Evolutionary conservation across 148 eudicot genomes (phyloP).

Genomic region (Suaeda aralocaspica): DNA sequence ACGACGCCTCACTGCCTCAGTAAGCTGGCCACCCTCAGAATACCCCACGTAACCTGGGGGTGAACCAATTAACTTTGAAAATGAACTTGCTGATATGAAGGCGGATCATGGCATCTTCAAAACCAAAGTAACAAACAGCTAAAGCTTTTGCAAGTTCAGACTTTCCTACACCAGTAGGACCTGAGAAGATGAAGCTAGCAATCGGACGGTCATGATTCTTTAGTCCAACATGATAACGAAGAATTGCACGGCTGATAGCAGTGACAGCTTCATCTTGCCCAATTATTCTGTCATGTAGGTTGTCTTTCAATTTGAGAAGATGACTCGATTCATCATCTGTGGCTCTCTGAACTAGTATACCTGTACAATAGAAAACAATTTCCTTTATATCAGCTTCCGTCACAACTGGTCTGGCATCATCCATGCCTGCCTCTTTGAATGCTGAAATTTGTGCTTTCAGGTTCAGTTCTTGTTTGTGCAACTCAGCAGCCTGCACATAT

Average conservation of each 20-base stretch:
- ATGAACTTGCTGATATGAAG: conserved; percentile 89
- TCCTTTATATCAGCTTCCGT: conserved; percentile 79
- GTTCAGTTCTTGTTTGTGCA: conserved; percentile 68
- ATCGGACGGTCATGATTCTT: conserved; percentile 79
- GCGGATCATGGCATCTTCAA: conserved; percentile 78
- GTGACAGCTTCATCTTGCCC: conserved; percentile 94
- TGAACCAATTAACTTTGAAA: conserved; percentile 80
- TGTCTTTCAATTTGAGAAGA: conserved; percentile 80
- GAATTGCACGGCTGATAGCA: conserved; percentile 79
- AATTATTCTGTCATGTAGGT: conserved; percentile 67
- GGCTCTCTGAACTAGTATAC: conserved; percentile 79
- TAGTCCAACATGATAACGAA: conserved; percentile 85
- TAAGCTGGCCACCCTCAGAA: conserved; percentile 84
- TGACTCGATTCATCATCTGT: conserved; percentile 70
- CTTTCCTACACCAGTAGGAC: conserved; percentile 92
- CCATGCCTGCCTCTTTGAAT: conserved; percentile 52
- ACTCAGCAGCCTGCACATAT: conserved; percentile 61
- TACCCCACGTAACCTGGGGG: conserved; percentile 91
- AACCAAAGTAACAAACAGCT: conserved; percentile 81
- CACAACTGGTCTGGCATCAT: conserved; percentile 53
- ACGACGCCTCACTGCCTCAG: conserved; percentile 81
- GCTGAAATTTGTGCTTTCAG: conserved; percentile 61
- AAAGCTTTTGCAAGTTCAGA: conserved; percentile 79
- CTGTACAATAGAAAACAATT: conserved; percentile 81
- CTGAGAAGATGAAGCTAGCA: conserved; percentile 85